Conservation (phyloP, 768 basidiomycete genomes). For the Coprinopsis marcescibilis region DNA sequence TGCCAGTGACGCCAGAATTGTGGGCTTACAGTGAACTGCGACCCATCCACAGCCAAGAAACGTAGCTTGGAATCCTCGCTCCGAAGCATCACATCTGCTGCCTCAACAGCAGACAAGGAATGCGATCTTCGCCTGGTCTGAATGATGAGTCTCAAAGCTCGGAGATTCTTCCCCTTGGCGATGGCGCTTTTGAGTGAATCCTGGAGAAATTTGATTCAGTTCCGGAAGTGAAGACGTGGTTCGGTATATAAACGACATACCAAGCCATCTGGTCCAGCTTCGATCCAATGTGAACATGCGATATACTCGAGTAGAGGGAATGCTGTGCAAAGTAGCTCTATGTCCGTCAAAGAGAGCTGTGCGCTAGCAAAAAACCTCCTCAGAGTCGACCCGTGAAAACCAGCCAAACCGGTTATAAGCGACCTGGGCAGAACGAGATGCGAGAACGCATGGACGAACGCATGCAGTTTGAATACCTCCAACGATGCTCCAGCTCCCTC, state of each 20-base stretch:
- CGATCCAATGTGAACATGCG: conserved; percentile 34
- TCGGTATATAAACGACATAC: too few relatives aligned
- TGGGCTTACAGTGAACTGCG: conserved; percentile 38
- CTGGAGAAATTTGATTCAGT: conserved; percentile 24
- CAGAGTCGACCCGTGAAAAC: conserved; percentile 37
- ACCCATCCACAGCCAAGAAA: conserved; percentile 40
- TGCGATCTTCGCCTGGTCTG: too few relatives aligned
- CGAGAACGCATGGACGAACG: conserved; percentile 28
- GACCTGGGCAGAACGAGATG: conserved; percentile 32
- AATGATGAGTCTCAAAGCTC: conserved; percentile 46
- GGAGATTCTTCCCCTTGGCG: conserved; percentile 39
- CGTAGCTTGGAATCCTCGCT: conserved; percentile 39
- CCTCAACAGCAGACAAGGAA: conserved; percentile 39
- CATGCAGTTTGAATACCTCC: conserved; percentile 40
- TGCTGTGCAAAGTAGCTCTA: conserved; percentile 38
- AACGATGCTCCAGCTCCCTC: conserved; percentile 35
- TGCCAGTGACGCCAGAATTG: background rate
- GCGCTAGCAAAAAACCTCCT: conserved; percentile 40
- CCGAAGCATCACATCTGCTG: conserved; percentile 48
- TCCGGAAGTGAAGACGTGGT: background rate
- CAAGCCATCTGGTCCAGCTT: conserved; percentile 42
- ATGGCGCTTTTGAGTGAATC: conserved; percentile 43
- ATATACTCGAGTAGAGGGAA: conserved; percentile 42
- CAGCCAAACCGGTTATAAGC: conserved; percentile 46
- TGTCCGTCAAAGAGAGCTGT: conserved; percentile 38